phyloP scores from a whole-genome alignment of 2,329 filamentous ascomycete genomes.

The Cytospora schulzeri region DNA sequence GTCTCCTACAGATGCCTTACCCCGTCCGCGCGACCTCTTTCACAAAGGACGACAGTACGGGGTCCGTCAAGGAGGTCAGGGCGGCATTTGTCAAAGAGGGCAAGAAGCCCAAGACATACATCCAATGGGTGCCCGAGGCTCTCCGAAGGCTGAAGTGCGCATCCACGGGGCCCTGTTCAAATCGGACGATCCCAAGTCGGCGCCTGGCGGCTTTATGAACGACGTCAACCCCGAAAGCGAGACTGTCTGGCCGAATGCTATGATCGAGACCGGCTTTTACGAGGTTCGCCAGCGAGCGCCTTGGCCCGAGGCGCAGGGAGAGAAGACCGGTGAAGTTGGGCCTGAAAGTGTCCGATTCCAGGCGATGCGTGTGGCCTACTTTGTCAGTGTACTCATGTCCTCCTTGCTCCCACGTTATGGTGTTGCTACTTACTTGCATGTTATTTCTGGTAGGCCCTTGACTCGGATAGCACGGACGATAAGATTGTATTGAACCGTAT shows the following conservation, averaged over 20 bases:
- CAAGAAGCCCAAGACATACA: slow-evolving; percentile 76
- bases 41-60: slow-evolving; percentile 60
- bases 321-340: slow-evolving; percentile 59
- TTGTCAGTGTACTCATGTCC: slow-evolving; percentile 48
- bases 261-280: slow-evolving; percentile 2
- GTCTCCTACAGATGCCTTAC: slow-evolving; percentile 70
- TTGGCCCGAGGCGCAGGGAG: slow-evolving; percentile 78
- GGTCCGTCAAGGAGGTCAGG: slow-evolving; percentile 65
- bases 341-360: slow-evolving; percentile 85
- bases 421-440: slow-evolving; percentile 18
- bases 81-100: slow-evolving; percentile 72
- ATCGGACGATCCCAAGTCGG: not conserved
- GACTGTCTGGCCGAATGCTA: not conserved
- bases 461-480: slow-evolving; percentile 76
- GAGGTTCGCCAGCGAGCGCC: slow-evolving; percentile 60
- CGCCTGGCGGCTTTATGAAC: not conserved
- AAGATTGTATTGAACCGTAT: slow-evolving; percentile 87
- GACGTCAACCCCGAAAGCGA: not conserved
- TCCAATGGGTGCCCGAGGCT: slow-evolving; percentile 83
- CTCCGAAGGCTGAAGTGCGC: slow-evolving; percentile 72
- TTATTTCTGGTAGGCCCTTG: slow-evolving; percentile 57
- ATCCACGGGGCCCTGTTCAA: slow-evolving; percentile 79
- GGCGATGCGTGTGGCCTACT: slow-evolving; percentile 87
- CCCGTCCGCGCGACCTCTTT: slow-evolving; percentile 71
- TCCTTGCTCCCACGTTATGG: no score